Percentiles rank a stretch among this genome's conserved stretches.
phyloP scores from a whole-genome alignment of 164 flowering plant species.

The Vitis rupestris region DNA sequence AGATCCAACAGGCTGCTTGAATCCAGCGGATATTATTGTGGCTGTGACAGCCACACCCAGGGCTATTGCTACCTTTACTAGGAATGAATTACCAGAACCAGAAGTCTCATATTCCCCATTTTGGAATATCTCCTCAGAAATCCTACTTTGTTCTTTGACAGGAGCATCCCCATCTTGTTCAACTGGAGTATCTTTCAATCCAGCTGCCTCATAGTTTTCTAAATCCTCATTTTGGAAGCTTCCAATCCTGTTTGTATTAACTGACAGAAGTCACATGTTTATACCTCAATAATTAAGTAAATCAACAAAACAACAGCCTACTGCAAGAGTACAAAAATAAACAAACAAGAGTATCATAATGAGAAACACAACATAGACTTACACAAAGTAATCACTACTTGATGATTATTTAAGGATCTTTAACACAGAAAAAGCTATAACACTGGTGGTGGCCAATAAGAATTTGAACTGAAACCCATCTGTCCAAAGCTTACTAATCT shows the following conservation, averaged over 20 bases:
- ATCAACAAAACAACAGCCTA: neutral
- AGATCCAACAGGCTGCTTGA: slow-evolving; percentile 43
- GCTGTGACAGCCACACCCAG: slow-evolving; percentile 58
- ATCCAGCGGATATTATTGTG: slow-evolving; percentile 41
- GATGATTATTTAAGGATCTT: no score
- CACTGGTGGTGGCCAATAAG: no score
- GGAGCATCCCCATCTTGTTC: slow-evolving; percentile 12
- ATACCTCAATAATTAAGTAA: neutral
- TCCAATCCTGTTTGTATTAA: slow-evolving; percentile 28
- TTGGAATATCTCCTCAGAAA: slow-evolving; percentile 18
- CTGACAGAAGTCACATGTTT: neutral
- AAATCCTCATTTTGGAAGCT: slow-evolving; percentile 27
- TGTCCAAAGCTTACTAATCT: no score
- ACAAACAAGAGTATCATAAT: no score
- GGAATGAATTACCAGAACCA: slow-evolving; percentile 41
- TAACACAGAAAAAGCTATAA: no score
- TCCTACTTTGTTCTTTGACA: slow-evolving; percentile 2
- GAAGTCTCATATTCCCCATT: slow-evolving; percentile 18
- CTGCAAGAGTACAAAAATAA: neutral
- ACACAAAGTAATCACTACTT: no score
- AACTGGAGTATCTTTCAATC: slow-evolving; percentile 19
- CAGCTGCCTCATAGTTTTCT: slow-evolving; percentile 26
- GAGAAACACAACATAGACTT: no score
- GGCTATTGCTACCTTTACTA: slow-evolving; percentile 51
- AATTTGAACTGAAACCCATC: no score